Evolutionary conservation across 768 basidiomycete genomes (phyloP).

Genomic region (Thelephora ganbajun): DNA sequence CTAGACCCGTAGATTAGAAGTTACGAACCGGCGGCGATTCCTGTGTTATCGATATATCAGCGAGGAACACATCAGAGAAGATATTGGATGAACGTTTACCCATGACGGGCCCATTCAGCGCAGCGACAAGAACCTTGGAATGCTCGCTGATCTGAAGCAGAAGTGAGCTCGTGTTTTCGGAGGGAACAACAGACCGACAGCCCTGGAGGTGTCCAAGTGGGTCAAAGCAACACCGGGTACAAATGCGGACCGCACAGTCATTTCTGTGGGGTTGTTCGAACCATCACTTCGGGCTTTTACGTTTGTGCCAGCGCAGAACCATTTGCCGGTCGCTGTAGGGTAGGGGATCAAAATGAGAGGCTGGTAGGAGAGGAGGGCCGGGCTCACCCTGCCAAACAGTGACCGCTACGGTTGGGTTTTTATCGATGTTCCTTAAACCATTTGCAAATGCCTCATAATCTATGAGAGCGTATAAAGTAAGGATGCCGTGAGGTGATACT

Average conservation of each 20-base stretch:
- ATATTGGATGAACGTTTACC: conserved; percentile 24
- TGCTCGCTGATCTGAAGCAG: conserved; percentile 45
- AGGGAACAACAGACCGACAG: conserved; percentile 23
- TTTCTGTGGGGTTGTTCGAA: not conserved
- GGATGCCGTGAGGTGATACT: not conserved
- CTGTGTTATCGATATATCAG: conserved; percentile 17
- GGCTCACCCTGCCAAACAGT: conserved; percentile 53
- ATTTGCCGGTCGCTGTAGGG: conserved; percentile 41
- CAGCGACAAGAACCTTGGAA: conserved; percentile 55
- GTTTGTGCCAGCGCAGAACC: conserved; percentile 38
- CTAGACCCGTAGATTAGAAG: not conserved
- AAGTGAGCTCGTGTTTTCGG: not conserved
- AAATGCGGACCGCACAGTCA: conserved; percentile 30
- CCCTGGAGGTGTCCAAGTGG: conserved; percentile 47
- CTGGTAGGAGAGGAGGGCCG: not conserved
- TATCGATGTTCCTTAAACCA: conserved; percentile 42
- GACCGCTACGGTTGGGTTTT: conserved; percentile 43
- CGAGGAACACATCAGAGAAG: not conserved
- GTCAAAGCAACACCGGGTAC: conserved; percentile 30
- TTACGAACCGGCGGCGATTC: conserved; percentile 46
- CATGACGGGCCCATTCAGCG: conserved; percentile 64
- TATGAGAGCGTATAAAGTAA: conserved; percentile 11
- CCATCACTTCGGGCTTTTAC: conserved; percentile 27
- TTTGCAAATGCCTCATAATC: conserved; percentile 53
- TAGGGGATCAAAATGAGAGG: not conserved